Percentiles rank a stretch among this genome's conserved stretches.
Conservation (phyloP, 2,329 filamentous ascomycete species). For the Fusarium sambucinum region DNA sequence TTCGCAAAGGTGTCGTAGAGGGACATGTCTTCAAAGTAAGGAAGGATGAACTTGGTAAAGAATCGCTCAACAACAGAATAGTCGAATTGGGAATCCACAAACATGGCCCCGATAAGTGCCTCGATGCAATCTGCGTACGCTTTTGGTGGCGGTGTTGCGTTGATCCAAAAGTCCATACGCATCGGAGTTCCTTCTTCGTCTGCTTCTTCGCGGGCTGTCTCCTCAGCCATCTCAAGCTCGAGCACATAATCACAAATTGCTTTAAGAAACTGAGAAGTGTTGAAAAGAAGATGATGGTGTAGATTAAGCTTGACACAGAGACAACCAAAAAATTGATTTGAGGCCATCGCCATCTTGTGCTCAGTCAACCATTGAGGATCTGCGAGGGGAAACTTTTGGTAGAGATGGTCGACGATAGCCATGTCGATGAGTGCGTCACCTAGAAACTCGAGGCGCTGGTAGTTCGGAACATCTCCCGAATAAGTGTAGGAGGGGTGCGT, state of each 20-base stretch:
- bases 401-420: constrained; percentile 85
- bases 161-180: constrained; percentile 75
- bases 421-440: constrained; percentile 91
- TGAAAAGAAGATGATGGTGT: constrained; percentile 75
- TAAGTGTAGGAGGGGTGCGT: constrained; percentile 84
- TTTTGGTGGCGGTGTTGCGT: constrained; percentile 75
- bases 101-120: constrained; percentile 88
- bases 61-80: constrained; percentile 80
- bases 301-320: constrained; percentile 83
- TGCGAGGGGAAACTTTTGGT: constrained; percentile 77
- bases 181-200: constrained; percentile 48
- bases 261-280: constrained; percentile 57
- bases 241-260: constrained; percentile 67
- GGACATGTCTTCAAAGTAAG: constrained; percentile 86
- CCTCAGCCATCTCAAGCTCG: constrained; percentile 66
- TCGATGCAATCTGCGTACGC: constrained; percentile 87
- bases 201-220: constrained; percentile 52
- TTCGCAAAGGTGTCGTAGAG: constrained; percentile 90
- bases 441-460: constrained; percentile 92
- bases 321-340: constrained; percentile 91
- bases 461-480: constrained; percentile 82
- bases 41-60: constrained; percentile 78
- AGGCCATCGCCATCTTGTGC: constrained; percentile 99
- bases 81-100: constrained; percentile 88
- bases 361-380: constrained; percentile 98